phyloP scores from a whole-genome alignment of 1,284 basidiomycete species.

The Trametes sp. region DNA sequence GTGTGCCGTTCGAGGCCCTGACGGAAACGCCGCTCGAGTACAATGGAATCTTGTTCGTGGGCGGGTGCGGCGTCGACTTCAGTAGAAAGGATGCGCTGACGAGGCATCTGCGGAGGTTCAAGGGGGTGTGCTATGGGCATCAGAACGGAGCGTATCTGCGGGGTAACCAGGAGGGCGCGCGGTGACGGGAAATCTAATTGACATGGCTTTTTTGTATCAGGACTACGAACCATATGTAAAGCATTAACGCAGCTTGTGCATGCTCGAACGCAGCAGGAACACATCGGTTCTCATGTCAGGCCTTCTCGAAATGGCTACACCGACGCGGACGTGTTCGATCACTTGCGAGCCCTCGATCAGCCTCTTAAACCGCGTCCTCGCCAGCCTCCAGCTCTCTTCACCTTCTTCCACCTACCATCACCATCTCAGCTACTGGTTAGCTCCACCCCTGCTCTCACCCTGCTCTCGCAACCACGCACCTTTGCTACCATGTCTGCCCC shows the following conservation, averaged over 20 bases:
- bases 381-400: background rate
- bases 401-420: background rate
- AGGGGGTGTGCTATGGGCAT: conserved; percentile 48
- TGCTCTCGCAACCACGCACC: background rate
- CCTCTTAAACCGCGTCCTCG: background rate
- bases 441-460: background rate
- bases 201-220: background rate
- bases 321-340: background rate
- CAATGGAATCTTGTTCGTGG: conserved; percentile 50
- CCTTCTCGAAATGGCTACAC: background rate
- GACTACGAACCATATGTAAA: too few species aligned
- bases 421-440: background rate
- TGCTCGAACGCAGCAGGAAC: background rate
- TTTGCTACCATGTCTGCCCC: conserved; percentile 1
- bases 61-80: conserved; percentile 59
- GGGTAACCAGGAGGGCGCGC: conserved; percentile 9
- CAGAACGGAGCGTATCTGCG: conserved; percentile 16
- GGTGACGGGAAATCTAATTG: background rate
- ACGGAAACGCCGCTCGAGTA: conserved; percentile 47
- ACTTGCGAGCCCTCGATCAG: too few species aligned
- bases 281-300: background rate
- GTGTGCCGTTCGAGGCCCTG: conserved; percentile 26
- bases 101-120: conserved; percentile 57
- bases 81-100: conserved; percentile 64
- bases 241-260: background rate